Evolutionary conservation across 257 asterid species (phyloP).

Genomic region (Solanum clarkiae): DNA sequence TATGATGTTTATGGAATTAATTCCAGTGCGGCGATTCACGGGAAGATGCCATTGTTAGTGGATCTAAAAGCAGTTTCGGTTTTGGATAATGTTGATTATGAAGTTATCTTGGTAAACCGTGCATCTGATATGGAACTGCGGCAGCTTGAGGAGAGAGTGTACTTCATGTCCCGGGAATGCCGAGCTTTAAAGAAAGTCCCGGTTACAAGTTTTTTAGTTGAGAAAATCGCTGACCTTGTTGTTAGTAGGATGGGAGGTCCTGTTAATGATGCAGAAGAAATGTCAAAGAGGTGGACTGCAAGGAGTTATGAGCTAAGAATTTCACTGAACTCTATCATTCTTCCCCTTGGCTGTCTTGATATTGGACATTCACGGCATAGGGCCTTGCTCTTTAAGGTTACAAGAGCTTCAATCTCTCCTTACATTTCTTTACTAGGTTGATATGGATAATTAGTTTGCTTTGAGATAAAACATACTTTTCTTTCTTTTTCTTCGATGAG

Average conservation of each 20-base stretch:
- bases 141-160: conserved; percentile 75
- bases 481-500: neutral
- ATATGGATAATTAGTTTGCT: neutral
- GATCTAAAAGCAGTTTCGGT: conserved; percentile 63
- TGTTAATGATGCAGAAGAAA: conserved; percentile 79
- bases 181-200: conserved; percentile 37
- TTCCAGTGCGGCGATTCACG: conserved; percentile 46
- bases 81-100: conserved; percentile 46
- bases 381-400: conserved; percentile 95
- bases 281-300: conserved; percentile 68
- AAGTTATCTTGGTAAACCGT: conserved; percentile 77
- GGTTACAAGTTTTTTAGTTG: conserved; percentile 40
- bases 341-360: conserved; percentile 89
- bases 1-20: conserved; percentile 77
- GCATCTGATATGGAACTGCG: conserved; percentile 52
- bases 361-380: conserved; percentile 97
- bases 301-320: conserved; percentile 57
- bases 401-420: conserved; percentile 7
- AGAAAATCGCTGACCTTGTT: conserved; percentile 71
- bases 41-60: conserved; percentile 61
- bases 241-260: conserved; percentile 93
- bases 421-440: neutral
- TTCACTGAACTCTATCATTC: conserved; percentile 36
- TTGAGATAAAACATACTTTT: neutral
- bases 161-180: conserved; percentile 43